Evolutionary conservation across 2,329 filamentous ascomycete species (phyloP), one percentile per base, ranked within the genome.

Genomic region (Aschersonia sp.): DNA sequence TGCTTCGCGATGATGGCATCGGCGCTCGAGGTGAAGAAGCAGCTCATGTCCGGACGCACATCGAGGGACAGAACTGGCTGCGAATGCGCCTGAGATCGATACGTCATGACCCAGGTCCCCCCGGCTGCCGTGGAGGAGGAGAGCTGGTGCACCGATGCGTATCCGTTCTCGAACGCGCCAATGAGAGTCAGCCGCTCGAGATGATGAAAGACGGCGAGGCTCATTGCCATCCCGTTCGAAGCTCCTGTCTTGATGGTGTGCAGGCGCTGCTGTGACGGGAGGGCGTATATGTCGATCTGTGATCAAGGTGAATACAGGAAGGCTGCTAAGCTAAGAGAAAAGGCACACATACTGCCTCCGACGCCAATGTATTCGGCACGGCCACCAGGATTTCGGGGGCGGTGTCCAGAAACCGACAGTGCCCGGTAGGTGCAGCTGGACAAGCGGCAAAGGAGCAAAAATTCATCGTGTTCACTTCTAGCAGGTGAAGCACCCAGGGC

Each of bases 401-500:
- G 2, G 55, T 47, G 4, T 57, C 51, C 9, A 57, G 46, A 39
- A 51, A 32, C 22, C 51, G 31, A 53, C 47, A 37, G 40, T 44
- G 32, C 7, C 53, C 51, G 14, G 61, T 52, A 6, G 62, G 55
- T 6, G 51, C 50, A 42, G 65, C 59, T 50, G 69, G 50, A 59
- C 81, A 82, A 51, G 74, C 72, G 2, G 83, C 74, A 61, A 95
- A 95, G 2, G 84, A 76, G 61, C 92, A 98, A 61, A 97, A 98
- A 60, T 97, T 98, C 67, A 97, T 77, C 1, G 90, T 87, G 59
- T 95, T 95, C 42, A 97, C 87, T 5, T 84, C 73, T 5, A 98
- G 68, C 4, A 85, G 76, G 63, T 95, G 78, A 29, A 95, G 64
- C n/a, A 95, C 68, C 87, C 87, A 94, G 32, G 92, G 92, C 56